Evolutionary conservation across 2,329 filamentous ascomycete genomes (phyloP).

Genomic region (Fusarium nisikadoi): DNA sequence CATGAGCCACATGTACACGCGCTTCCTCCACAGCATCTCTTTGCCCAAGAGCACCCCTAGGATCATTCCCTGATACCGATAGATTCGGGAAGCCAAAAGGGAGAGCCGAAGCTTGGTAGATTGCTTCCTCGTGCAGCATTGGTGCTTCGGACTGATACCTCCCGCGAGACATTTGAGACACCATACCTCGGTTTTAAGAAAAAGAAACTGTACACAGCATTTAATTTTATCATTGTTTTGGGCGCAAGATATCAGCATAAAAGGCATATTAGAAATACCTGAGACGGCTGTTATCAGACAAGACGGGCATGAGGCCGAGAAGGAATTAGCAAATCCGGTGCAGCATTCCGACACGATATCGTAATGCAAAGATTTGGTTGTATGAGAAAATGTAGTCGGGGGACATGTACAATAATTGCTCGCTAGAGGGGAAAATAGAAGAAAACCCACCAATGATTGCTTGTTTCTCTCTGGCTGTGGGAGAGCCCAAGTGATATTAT

Average conservation of each 20-base stretch:
- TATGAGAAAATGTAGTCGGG: background rate
- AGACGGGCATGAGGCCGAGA: background rate
- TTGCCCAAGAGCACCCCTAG: background rate
- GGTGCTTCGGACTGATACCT: background rate
- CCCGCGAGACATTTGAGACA: background rate
- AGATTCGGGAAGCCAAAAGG: background rate
- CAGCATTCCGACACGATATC: background rate
- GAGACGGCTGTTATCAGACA: background rate
- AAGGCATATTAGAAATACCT: background rate
- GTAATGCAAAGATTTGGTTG: background rate
- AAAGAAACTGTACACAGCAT: background rate
- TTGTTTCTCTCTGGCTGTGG: background rate
- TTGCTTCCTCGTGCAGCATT: background rate
- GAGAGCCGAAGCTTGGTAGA: background rate
- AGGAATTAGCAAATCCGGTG: background rate
- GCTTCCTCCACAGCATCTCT: background rate
- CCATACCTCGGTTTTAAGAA: background rate
- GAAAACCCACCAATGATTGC: background rate
- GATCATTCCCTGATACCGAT: background rate
- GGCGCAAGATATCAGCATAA: background rate
- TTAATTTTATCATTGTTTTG: background rate
- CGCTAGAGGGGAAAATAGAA: background rate
- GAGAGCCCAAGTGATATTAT: background rate
- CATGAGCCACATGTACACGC: background rate
- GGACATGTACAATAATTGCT: slow-evolving; percentile 2